Percentiles rank a stretch among this genome's conserved stretches.
phyloP scores from a whole-genome alignment of 768 basidiomycete species.

The Termitomyces sp. region DNA sequence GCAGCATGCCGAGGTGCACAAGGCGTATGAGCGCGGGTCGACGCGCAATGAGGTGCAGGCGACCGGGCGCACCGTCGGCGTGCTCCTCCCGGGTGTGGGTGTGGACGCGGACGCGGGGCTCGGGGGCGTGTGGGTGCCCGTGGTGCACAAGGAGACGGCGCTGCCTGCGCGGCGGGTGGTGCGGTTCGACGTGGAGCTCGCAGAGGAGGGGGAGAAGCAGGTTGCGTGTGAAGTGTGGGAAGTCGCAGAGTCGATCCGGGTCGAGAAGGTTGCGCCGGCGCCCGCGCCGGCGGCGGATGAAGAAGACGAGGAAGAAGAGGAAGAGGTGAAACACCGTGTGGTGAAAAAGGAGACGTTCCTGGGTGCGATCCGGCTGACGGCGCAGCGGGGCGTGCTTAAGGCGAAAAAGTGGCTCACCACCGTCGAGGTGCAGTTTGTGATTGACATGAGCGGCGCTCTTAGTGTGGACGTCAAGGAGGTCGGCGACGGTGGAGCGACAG shows the following conservation, averaged over 20 bases:
- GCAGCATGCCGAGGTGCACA: constrained; percentile 43
- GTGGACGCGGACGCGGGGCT: constrained; percentile 27
- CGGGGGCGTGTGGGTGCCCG: constrained; percentile 60
- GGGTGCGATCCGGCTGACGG: constrained; percentile 33
- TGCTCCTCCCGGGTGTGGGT: constrained; percentile 52
- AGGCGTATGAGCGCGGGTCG: constrained; percentile 35
- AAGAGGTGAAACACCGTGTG: constrained; percentile 57
- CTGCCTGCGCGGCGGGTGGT: constrained; percentile 61
- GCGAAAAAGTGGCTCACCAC: constrained; percentile 42
- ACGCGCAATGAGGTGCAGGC: constrained; percentile 41
- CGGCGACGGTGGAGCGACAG: constrained; percentile 18
- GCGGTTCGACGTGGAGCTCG: constrained; percentile 51
- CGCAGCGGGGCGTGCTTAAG: constrained; percentile 33
- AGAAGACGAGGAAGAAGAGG: constrained; percentile 44
- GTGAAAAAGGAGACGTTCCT: constrained; percentile 50
- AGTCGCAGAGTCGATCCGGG: constrained; percentile 57
- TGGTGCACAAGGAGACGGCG: constrained; percentile 66
- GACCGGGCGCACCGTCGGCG: constrained; percentile 57
- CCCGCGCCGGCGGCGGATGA: constrained; percentile 15
- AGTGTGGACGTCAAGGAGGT: constrained; percentile 33
- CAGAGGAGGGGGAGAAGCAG: constrained; percentile 23
- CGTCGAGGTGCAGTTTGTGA: constrained; percentile 39
- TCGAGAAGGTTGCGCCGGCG: constrained; percentile 50
- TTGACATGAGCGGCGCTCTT: constrained; percentile 31
- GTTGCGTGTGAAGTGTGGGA: constrained; percentile 78